Evolutionary conservation across 2,329 filamentous ascomycete genomes (phyloP).

Genomic region (Colletotrichum endophyticum): DNA sequence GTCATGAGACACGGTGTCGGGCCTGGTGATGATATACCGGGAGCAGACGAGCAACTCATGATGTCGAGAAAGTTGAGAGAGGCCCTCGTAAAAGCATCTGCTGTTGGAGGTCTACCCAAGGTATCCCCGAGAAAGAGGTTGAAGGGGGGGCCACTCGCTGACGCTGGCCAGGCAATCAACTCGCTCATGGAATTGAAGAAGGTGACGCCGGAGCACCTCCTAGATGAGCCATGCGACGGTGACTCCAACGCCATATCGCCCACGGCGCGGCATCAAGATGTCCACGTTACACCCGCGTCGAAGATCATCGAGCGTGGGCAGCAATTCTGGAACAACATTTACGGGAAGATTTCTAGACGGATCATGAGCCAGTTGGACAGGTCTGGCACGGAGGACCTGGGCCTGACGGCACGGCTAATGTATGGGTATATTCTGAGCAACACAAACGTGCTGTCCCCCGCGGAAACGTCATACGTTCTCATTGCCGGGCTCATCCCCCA

Average conservation of each 20-base stretch:
- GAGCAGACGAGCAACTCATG: conserved; percentile 40
- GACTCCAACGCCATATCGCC: conserved; percentile 38
- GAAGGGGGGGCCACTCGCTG: neutral
- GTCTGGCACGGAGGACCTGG: conserved; percentile 55
- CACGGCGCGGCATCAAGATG: conserved; percentile 40
- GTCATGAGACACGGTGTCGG: conserved; percentile 38
- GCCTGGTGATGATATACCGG: conserved; percentile 25
- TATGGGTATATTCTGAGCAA: conserved; percentile 57
- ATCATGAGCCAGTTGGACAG: conserved; percentile 54
- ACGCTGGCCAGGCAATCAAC: conserved; percentile 46
- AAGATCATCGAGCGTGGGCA: conserved; percentile 47
- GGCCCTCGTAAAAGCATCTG: conserved; percentile 51
- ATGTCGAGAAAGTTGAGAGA: conserved; percentile 53
- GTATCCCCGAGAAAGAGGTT: conserved; percentile 29
- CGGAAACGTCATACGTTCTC: conserved; percentile 56
- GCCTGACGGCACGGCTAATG: conserved; percentile 49
- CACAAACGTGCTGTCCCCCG: conserved; percentile 44
- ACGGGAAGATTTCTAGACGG: conserved; percentile 52
- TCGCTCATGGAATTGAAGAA: conserved; percentile 48
- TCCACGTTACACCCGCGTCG: conserved; percentile 37
- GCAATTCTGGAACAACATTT: conserved; percentile 51
- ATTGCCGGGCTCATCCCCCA: conserved; percentile 56
- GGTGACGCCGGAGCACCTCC: conserved; percentile 43
- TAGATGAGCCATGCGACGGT: conserved; percentile 31
- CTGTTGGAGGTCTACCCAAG: conserved; percentile 55